Evolutionary conservation across 768 basidiomycete genomes (phyloP).

Genomic region (Boletellus sp.): DNA sequence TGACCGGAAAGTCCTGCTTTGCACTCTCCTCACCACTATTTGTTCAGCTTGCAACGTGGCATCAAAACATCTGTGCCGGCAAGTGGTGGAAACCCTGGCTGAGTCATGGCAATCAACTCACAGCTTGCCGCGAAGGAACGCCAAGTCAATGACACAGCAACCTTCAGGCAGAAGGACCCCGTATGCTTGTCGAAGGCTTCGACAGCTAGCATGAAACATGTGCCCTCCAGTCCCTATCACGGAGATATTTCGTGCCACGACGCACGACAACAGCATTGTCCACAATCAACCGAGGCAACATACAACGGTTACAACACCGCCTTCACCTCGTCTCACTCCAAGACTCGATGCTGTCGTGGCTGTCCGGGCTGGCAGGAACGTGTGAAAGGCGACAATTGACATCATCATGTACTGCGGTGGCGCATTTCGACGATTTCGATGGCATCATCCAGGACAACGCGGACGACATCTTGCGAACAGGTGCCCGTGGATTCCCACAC

Average conservation of each 20-base stretch:
- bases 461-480: slow-evolving; percentile 20
- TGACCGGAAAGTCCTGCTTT: background rate
- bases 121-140: background rate
- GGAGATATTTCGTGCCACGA: background rate
- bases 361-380: slow-evolving; percentile 7
- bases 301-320: background rate
- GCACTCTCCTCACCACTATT: background rate
- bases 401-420: slow-evolving; percentile 1
- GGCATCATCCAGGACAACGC: slow-evolving; percentile 29
- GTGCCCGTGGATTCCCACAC: background rate
- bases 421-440: slow-evolving; percentile 9
- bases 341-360: slow-evolving; percentile 37
- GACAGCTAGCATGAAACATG: background rate
- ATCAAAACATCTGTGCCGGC: background rate
- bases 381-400: slow-evolving; percentile 6
- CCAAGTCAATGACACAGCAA: background rate
- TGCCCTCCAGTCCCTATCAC: background rate
- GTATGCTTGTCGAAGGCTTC: background rate
- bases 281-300: slow-evolving; percentile 5
- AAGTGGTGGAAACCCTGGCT: background rate
- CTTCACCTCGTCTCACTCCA: slow-evolving; percentile 26
- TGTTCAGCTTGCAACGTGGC: background rate
- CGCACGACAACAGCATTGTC: slow-evolving; percentile 15
- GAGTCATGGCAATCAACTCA: background rate
- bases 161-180: background rate